phyloP scores from a whole-genome alignment of 805 yeast genomes.

The Candida silvatica region DNA sequence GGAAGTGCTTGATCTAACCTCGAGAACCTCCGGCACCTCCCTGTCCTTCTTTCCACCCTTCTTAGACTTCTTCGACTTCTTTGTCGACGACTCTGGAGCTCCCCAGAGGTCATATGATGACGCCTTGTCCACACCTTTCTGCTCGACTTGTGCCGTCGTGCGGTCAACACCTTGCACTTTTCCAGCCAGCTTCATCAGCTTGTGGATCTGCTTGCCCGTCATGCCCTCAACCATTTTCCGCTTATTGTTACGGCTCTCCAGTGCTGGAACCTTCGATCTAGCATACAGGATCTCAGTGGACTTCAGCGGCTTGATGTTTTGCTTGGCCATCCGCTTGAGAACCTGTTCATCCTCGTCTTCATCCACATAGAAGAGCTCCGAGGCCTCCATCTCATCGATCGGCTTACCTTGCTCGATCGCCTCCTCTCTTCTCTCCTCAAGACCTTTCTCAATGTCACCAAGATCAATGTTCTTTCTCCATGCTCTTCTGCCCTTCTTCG shows the following conservation, averaged over 20 bases:
- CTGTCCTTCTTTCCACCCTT: slow-evolving; percentile 11
- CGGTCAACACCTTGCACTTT: slow-evolving; percentile 47
- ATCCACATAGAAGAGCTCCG: slow-evolving; percentile 56
- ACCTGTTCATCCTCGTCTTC: slow-evolving; percentile 48
- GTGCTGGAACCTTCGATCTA: slow-evolving; percentile 70
- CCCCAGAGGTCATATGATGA: slow-evolving; percentile 74
- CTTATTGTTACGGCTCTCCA: slow-evolving; percentile 32
- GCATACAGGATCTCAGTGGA: slow-evolving; percentile 58
- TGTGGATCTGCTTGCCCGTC: slow-evolving; percentile 50
- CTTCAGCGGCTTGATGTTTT: slow-evolving; percentile 28
- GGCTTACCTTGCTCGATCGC: slow-evolving; percentile 38
- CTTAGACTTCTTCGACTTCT: slow-evolving; percentile 6
- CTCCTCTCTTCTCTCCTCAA: slow-evolving; percentile 64
- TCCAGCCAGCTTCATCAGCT: slow-evolving; percentile 72
- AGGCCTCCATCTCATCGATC: slow-evolving; percentile 31
- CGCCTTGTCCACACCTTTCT: slow-evolving; percentile 56
- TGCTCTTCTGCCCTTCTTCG: slow-evolving; percentile 87
- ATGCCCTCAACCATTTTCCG: slow-evolving; percentile 46
- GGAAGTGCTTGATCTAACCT: not conserved
- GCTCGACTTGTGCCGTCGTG: slow-evolving; percentile 42
- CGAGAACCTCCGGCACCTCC: slow-evolving; percentile 32
- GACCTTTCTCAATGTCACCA: slow-evolving; percentile 62
- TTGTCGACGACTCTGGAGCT: slow-evolving; percentile 17
- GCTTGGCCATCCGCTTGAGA: slow-evolving; percentile 30
- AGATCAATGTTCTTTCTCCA: slow-evolving; percentile 93